Base-by-base conservation (phyloP, 768 basidiomycete genomes). In the Pilatotrama ljubarskyi region DNA sequence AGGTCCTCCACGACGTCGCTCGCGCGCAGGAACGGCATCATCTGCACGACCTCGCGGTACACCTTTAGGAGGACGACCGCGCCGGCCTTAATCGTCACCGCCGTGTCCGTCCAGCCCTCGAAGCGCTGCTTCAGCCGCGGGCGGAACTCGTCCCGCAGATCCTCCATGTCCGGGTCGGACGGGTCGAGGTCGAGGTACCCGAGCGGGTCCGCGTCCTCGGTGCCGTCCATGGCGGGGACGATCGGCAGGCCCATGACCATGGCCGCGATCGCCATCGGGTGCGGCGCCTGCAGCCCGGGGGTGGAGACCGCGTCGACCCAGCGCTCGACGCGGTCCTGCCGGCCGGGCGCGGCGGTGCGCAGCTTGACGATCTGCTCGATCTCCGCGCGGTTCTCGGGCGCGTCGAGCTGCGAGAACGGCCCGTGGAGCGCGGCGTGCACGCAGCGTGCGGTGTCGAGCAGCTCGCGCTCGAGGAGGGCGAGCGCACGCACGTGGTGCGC, bases 181-280 rank as follows among this genome's bases (percentile, higher is more conserved):
- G 76, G 75, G 32, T 83, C 81, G 24, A 83, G 49, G 51, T 85
- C 84, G 14, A 84, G 70, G 63, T 79, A 82, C 10, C 77, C 78
- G 7, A 83, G 59, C 37, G 81, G 69, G 56, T 87, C 86, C 8
- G 73, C 66, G 1, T 74, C 80, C 11, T 82, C 80, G 3, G 43
- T 70, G 59, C 67, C 76, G 44, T 73, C 76, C 62, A 72, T 70
- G 0, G 75, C 75, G 0, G 74, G 75, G 2, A 76, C 71, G 10
- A 79, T 52, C 1, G 81, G 79, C 20, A 84, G 55, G 1, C 83
- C 83, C 69, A 86, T 82, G 78, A 88, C 81, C 78, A 87, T 80
- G 15, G 85, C 85, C 0, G 87, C 85, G 52, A 88, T 79, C 2
- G 84, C 79, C 77, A 86, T 78, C 2, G 84, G 84, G 59, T 82